Conservation (phyloP, 257 asterid species). For the Petunia secreta region DNA sequence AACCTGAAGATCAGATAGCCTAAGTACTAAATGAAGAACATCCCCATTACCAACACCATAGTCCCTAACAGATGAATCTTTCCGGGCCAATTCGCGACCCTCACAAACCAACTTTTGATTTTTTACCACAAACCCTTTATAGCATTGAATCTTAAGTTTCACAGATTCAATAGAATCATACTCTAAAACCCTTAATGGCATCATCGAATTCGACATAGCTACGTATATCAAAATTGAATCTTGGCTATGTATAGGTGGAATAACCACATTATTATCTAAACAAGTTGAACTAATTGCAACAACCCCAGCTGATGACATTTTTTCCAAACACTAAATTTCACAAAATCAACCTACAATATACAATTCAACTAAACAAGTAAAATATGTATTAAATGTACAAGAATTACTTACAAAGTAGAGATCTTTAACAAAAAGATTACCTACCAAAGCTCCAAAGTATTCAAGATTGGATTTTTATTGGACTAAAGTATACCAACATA, state of each 20-base stretch:
- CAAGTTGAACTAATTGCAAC: slow-evolving; percentile 56
- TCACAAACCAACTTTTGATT: slow-evolving; percentile 72
- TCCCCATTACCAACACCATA: slow-evolving; percentile 77
- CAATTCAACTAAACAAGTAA: slow-evolving; percentile 30
- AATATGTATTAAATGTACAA: neutral
- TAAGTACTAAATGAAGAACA: slow-evolving; percentile 67
- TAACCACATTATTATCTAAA: slow-evolving; percentile 44
- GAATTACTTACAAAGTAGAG: slow-evolving; percentile 27
- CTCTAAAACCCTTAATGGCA: slow-evolving; percentile 70
- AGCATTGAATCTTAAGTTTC: slow-evolving; percentile 36
- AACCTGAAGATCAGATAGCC: slow-evolving; percentile 37
- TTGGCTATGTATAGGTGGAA: slow-evolving; percentile 51
- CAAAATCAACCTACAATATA: slow-evolving; percentile 25
- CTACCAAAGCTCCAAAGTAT: slow-evolving; percentile 53
- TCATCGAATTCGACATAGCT: slow-evolving; percentile 63
- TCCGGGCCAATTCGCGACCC: slow-evolving; percentile 78
- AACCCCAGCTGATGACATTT: slow-evolving; percentile 76
- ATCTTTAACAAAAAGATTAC: slow-evolving; percentile 27
- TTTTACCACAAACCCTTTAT: slow-evolving; percentile 37
- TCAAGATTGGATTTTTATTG: slow-evolving; percentile 42
- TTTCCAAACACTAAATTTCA: slow-evolving; percentile 35
- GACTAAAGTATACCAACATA: neutral
- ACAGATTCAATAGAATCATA: slow-evolving; percentile 48
- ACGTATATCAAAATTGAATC: slow-evolving; percentile 61
- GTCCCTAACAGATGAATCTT: slow-evolving; percentile 69